phyloP scores from a whole-genome alignment of 2,329 filamentous ascomycete genomes.

The Trichophyton benhamiae region DNA sequence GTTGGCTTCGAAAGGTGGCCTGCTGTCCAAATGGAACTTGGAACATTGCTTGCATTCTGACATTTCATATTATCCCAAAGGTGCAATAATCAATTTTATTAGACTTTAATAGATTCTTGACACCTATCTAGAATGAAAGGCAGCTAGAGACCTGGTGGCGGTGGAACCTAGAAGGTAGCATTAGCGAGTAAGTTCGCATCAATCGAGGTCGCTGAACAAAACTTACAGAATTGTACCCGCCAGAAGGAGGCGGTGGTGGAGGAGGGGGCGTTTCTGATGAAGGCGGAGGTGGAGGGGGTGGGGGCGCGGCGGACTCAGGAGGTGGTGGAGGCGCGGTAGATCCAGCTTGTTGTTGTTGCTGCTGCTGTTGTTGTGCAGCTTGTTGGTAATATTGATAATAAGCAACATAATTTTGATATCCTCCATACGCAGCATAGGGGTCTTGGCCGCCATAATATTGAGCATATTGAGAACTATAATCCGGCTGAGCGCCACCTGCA shows the following conservation, averaged over 20 bases:
- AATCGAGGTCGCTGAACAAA: neutral
- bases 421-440: conserved; percentile 83
- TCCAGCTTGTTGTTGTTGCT: conserved; percentile 34
- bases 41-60: neutral
- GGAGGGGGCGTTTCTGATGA: conserved; percentile 47
- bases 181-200: conserved; percentile 1
- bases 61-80: neutral
- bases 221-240: conserved; percentile 51
- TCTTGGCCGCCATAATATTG: conserved; percentile 65
- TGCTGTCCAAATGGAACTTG: neutral
- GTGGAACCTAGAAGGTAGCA: conserved; percentile 32
- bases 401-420: conserved; percentile 59
- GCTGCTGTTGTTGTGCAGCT: conserved; percentile 38
- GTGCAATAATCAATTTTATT: neutral
- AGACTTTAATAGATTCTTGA: neutral
- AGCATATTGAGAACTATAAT: conserved; percentile 72
- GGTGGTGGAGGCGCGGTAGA: conserved; percentile 25
- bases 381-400: conserved; percentile 62
- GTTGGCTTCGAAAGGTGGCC: neutral
- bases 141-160: conserved; percentile 38
- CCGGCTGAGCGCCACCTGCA: conserved; percentile 32
- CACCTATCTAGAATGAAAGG: neutral
- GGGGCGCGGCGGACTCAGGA: conserved; percentile 41
- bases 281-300: conserved; percentile 46
- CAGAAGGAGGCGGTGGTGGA: conserved; percentile 48